Evolutionary conservation across 192 early-diverging fungal genomes (phyloP).

Genomic region (Pecoramyces ruminantium): DNA sequence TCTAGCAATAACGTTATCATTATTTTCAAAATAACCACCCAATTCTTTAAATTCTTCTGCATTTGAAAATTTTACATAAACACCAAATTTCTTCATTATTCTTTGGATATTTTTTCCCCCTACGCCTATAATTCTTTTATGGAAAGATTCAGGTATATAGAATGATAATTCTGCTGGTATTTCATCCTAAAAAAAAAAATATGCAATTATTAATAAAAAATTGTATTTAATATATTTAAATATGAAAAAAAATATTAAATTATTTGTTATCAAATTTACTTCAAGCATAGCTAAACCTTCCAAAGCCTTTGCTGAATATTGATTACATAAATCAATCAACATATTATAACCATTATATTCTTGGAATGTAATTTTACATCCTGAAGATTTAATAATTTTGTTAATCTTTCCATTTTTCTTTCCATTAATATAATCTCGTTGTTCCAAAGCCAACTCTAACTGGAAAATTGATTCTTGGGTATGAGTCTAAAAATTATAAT

Average conservation of each 20-base stretch:
- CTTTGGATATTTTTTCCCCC: slow-evolving; percentile 76
- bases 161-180: slow-evolving; percentile 75
- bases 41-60: slow-evolving; percentile 46
- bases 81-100: slow-evolving; percentile 78
- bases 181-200: too few relatives aligned
- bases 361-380: slow-evolving; percentile 50
- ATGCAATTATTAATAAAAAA: too few relatives aligned
- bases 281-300: slow-evolving; percentile 52
- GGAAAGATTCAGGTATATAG: slow-evolving; percentile 60
- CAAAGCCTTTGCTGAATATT: slow-evolving; percentile 27
- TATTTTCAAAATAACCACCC: slow-evolving; percentile 62
- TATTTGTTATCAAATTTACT: background rate
- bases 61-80: slow-evolving; percentile 77
- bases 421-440: slow-evolving; percentile 72
- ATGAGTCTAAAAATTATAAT: slow-evolving; percentile 10
- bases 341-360: slow-evolving; percentile 64
- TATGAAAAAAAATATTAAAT: too few relatives aligned
- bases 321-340: slow-evolving; percentile 52
- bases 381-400: slow-evolving; percentile 57
- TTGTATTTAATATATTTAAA: too few relatives aligned
- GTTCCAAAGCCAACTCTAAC: slow-evolving; percentile 57
- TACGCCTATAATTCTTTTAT: slow-evolving; percentile 78
- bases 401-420: slow-evolving; percentile 84
- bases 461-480: slow-evolving; percentile 53
- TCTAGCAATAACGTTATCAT: slow-evolving; percentile 67